phyloP scores from a whole-genome alignment of 2,329 filamentous ascomycete genomes.

The Fusarium sp. region DNA sequence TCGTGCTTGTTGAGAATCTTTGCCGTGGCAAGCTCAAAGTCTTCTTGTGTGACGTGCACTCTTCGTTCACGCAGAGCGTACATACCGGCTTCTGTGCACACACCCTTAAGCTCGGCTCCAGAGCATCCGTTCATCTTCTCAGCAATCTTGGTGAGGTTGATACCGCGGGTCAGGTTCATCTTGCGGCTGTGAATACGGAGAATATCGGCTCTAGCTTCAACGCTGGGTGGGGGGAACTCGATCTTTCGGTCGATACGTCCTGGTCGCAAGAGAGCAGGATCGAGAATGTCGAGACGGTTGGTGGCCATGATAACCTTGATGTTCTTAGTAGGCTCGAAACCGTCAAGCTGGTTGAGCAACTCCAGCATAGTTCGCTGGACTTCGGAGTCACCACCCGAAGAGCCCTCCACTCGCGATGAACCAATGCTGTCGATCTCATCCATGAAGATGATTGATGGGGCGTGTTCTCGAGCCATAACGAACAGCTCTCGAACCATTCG shows the following conservation, averaged over 20 bases:
- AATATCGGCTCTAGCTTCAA: slow-evolving; percentile 97
- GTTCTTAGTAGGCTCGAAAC: slow-evolving; percentile 99
- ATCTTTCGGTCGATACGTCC: slow-evolving; percentile 99
- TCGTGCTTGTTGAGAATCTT: slow-evolving; percentile 99
- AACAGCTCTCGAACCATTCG: slow-evolving; percentile 99
- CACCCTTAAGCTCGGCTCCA: slow-evolving; percentile 96
- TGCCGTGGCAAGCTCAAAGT: slow-evolving; percentile 97
- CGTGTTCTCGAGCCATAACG: slow-evolving; percentile 98
- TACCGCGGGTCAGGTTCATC: slow-evolving; percentile 98
- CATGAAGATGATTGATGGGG: slow-evolving; percentile 99
- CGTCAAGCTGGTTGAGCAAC: slow-evolving; percentile 96
- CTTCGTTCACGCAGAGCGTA: slow-evolving; percentile 94
- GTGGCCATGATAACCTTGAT: slow-evolving; percentile 99
- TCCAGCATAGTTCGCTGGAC: slow-evolving; percentile 99
- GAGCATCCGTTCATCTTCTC: slow-evolving; percentile 99
- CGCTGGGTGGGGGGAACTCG: slow-evolving; percentile 95
- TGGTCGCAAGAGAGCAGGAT: slow-evolving; percentile 93
- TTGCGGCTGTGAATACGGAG: slow-evolving; percentile 96
- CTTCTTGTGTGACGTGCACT: slow-evolving; percentile 98
- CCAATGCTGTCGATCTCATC: slow-evolving; percentile 99
- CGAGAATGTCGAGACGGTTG: slow-evolving; percentile 96
- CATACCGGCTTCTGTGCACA: slow-evolving; percentile 99
- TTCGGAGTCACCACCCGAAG: slow-evolving; percentile 94
- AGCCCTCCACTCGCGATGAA: slow-evolving; percentile 95
- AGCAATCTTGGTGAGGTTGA: slow-evolving; percentile 97